Evolutionary conservation across 2,329 filamentous ascomycete species (phyloP).

Genomic region (Cryphonectria radicalis): DNA sequence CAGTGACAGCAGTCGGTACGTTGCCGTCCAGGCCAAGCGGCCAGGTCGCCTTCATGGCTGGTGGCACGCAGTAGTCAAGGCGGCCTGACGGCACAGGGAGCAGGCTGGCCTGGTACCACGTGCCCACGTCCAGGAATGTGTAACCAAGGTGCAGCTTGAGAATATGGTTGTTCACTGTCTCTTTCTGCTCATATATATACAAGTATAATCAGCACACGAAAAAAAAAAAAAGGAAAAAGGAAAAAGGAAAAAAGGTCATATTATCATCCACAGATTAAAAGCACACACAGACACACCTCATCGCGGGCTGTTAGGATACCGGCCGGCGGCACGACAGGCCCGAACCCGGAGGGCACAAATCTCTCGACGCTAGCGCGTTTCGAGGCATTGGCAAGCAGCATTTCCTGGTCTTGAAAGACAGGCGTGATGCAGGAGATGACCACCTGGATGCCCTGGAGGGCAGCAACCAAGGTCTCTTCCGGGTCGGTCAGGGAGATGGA

Average conservation of each 20-base stretch:
- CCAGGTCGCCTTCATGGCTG: neutral
- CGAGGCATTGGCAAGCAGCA: neutral
- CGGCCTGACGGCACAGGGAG: neutral
- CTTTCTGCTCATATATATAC: neutral
- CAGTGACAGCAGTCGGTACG: neutral
- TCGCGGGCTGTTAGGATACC: neutral
- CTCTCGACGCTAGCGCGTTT: neutral
- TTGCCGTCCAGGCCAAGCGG: neutral
- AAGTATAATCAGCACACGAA: neutral
- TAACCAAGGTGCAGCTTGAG: neutral
- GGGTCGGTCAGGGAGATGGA: neutral
- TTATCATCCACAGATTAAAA: too few species aligned
- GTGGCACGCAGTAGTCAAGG: neutral
- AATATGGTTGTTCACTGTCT: neutral
- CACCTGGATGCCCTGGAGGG: neutral
- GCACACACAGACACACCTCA: neutral
- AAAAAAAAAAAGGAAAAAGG: too few species aligned
- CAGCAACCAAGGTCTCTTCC: neutral
- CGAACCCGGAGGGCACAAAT: neutral
- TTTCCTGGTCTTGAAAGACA: neutral
- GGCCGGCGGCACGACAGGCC: neutral
- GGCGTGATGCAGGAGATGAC: neutral
- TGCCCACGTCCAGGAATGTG: neutral
- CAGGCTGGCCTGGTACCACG: neutral
- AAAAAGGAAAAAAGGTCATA: too few species aligned